phyloP scores from a whole-genome alignment of 441 rosid genomes.

The Gossypium lobatum region DNA sequence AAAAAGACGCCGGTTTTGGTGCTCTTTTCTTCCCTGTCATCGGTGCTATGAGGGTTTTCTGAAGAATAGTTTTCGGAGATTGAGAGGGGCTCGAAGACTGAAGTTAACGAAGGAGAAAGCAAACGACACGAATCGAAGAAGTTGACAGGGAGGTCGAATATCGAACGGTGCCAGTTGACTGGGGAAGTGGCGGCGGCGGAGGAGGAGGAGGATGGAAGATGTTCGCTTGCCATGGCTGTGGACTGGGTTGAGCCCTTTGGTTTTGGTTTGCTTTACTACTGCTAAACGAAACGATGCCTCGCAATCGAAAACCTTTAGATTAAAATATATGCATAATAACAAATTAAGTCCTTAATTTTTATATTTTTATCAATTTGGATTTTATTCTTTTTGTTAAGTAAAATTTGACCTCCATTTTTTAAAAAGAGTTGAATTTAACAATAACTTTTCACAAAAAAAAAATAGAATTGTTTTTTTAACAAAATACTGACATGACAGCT shows the following conservation, averaged over 20 bases:
- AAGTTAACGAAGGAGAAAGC: slow-evolving; percentile 43
- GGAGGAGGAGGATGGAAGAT: slow-evolving; percentile 16
- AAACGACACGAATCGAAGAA: slow-evolving; percentile 66
- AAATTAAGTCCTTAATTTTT: too few species aligned
- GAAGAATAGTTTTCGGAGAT: slow-evolving; percentile 17
- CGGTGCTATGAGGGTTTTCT: slow-evolving; percentile 21
- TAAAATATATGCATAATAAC: too few species aligned
- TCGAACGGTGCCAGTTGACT: slow-evolving; percentile 47
- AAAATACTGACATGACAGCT: fast-evolving
- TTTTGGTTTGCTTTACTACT: neutral
- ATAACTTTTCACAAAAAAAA: too few species aligned
- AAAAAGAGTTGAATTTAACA: too few species aligned
- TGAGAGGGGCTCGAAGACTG: slow-evolving; percentile 16
- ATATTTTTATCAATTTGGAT: too few species aligned
- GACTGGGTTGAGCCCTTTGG: neutral
- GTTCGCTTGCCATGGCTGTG: slow-evolving; percentile 31
- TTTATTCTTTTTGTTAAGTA: too few species aligned
- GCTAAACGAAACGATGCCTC: neutral
- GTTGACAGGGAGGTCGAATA: slow-evolving; percentile 51
- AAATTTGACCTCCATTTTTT: too few species aligned
- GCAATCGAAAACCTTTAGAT: neutral
- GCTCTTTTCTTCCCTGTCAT: slow-evolving; percentile 25
- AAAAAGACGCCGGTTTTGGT: slow-evolving; percentile 27
- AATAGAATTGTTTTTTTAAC: too few species aligned
- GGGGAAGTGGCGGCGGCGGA: slow-evolving; percentile 12